These are phyloP conservation scores for Trichoderma gracile DNA, from an alignment of 2,329 filamentous ascomycete species.

Conservation along the genomic window DNA sequence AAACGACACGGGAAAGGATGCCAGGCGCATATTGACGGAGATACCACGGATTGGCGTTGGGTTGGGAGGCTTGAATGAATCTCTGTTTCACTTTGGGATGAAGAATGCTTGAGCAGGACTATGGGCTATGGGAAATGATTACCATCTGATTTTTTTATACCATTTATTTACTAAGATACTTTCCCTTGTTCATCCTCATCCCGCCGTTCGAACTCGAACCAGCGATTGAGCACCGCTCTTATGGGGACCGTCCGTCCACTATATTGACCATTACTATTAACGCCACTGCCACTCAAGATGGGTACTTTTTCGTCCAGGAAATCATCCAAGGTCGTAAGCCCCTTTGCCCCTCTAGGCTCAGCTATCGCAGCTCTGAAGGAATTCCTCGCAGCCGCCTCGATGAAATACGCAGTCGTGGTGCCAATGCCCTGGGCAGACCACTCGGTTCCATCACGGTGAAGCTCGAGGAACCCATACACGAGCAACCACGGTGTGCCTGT, in stretches of 20 bases:
- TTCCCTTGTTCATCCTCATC: neutral
- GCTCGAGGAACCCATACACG: constrained; percentile 63
- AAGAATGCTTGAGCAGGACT: neutral
- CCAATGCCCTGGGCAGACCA: constrained; percentile 75
- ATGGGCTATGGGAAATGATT: neutral
- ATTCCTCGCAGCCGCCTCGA: constrained; percentile 58
- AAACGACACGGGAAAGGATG: neutral
- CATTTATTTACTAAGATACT: neutral
- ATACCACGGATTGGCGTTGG: constrained; percentile 48
- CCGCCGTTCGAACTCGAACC: constrained; percentile 53
- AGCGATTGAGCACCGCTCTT: constrained; percentile 59
- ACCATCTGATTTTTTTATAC: neutral
- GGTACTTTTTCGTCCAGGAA: constrained; percentile 58
- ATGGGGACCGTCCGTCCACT: constrained; percentile 60
- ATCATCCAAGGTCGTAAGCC: constrained; percentile 37
- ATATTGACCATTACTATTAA: constrained; percentile 56
- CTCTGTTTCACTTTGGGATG: constrained; percentile 13
- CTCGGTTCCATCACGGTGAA: constrained; percentile 68
- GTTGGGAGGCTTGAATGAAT: constrained; percentile 20
- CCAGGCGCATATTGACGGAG: constrained; percentile 28
- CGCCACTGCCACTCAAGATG: constrained; percentile 59
- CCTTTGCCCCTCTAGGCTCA: constrained; percentile 44
- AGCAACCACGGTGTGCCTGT: constrained; percentile 50
- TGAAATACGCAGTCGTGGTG: constrained; percentile 60
- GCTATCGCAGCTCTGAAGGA: constrained; percentile 49